These are phyloP conservation scores for Neolecta irregularis DNA, from an alignment of 1,139 yeast genomes.

Conservation along the genomic window DNA sequence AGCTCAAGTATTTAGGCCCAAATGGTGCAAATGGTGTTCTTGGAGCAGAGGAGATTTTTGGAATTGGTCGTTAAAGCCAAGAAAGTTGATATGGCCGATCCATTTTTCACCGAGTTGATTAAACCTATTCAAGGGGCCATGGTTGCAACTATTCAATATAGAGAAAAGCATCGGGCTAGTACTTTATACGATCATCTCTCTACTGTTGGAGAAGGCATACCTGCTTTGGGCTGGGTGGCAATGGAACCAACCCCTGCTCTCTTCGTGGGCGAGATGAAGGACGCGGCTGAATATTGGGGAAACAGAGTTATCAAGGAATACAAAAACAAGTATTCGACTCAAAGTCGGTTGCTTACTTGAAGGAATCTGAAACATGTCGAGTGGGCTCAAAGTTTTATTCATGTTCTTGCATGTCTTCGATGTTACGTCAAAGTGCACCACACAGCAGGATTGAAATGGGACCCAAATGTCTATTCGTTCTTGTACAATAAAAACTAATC, in stretches of 20 bases:
- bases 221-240: slow-evolving; percentile 83
- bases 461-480: slow-evolving; percentile 30
- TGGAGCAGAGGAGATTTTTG: no score
- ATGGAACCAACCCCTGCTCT: slow-evolving; percentile 55
- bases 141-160: slow-evolving; percentile 41
- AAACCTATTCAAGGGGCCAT: slow-evolving; percentile 54
- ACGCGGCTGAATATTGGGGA: slow-evolving; percentile 86
- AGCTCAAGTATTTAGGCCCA: no score
- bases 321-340: slow-evolving; percentile 35
- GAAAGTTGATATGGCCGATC: no score
- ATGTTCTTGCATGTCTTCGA: slow-evolving; percentile 53
- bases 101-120: no score
- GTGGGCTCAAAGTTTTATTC: slow-evolving; percentile 61
- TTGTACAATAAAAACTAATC: neutral
- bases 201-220: slow-evolving; percentile 76
- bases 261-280: slow-evolving; percentile 67
- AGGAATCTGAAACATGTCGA: slow-evolving; percentile 46
- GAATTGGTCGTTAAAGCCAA: no score
- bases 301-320: slow-evolving; percentile 75
- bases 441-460: slow-evolving; percentile 73
- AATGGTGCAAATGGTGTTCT: no score
- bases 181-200: slow-evolving; percentile 55
- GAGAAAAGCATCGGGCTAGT: slow-evolving; percentile 61
- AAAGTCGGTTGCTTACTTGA: neutral
- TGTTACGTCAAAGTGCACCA: slow-evolving; percentile 62